Conservation (phyloP, 306 rosid genomes). For the Vachellia collinsii region DNA sequence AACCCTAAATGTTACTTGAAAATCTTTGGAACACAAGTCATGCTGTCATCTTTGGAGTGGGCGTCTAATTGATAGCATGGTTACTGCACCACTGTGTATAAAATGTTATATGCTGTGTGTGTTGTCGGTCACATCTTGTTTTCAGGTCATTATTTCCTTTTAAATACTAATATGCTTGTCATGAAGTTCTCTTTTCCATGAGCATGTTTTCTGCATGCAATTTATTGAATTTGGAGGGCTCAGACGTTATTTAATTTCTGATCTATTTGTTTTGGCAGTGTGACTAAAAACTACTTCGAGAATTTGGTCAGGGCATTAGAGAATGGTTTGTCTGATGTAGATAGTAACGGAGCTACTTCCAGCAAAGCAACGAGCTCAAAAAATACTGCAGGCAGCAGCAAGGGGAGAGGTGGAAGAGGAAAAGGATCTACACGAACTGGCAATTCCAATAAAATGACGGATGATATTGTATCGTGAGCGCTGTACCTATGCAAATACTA, state of each 20-base stretch:
- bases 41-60: constrained; percentile 9
- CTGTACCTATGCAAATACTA: constrained; percentile 53
- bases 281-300: constrained; percentile 70
- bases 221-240: background rate
- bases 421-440: constrained; percentile 43
- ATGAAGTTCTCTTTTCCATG: background rate
- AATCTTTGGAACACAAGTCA: background rate
- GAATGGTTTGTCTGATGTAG: constrained; percentile 63
- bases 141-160: background rate
- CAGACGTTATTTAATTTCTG: background rate
- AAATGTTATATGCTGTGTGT: background rate
- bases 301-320: constrained; percentile 71
- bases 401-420: constrained; percentile 60
- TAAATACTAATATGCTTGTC: background rate
- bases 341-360: constrained; percentile 55
- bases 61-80: background rate
- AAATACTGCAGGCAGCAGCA: constrained; percentile 53
- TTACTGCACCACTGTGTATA: background rate
- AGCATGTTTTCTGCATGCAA: background rate
- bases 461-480: constrained; percentile 51
- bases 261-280: constrained; percentile 51
- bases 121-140: background rate
- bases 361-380: constrained; percentile 60
- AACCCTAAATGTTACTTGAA: background rate
- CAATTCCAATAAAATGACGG: constrained; percentile 39